phyloP scores from a whole-genome alignment of 768 basidiomycete genomes.

The Tylopilus vinaceipallidus region DNA sequence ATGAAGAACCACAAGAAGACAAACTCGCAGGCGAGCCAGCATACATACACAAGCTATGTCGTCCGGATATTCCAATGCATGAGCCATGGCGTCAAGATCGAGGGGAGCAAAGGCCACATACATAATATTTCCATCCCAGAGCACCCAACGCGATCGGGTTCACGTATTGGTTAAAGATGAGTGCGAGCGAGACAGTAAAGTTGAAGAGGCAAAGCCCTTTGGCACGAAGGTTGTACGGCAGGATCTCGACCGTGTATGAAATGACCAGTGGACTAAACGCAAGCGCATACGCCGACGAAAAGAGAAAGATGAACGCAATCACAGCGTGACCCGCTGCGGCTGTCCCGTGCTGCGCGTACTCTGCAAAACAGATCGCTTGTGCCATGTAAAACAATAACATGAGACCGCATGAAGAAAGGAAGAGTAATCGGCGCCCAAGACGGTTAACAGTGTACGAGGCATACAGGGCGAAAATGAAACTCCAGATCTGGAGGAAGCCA shows the following conservation, averaged over 20 bases:
- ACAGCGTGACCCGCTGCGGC: conserved; percentile 49
- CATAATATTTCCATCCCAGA: conserved; percentile 50
- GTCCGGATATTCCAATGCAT: neutral
- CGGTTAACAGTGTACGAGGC: conserved; percentile 45
- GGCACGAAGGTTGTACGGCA: conserved; percentile 77
- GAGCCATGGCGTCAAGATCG: neutral
- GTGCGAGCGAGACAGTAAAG: conserved; percentile 57
- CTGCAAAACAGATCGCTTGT: conserved; percentile 65
- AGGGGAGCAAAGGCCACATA: neutral
- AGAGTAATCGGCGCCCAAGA: conserved; percentile 64
- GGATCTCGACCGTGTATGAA: conserved; percentile 68
- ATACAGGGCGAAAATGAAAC: conserved; percentile 15
- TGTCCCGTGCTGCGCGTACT: conserved; percentile 45
- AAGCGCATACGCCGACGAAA: conserved; percentile 53
- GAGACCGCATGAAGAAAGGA: conserved; percentile 53
- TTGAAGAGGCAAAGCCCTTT: conserved; percentile 80
- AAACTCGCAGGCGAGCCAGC: conserved; percentile 17
- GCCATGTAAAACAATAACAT: conserved; percentile 67
- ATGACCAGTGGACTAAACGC: conserved; percentile 76
- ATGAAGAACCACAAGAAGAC: conserved; percentile 13
- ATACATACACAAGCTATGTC: conserved; percentile 21
- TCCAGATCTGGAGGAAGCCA: conserved; percentile 53
- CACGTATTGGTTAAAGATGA: conserved; percentile 78
- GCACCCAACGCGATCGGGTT: conserved; percentile 69
- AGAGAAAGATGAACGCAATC: conserved; percentile 56